A percentile compares a stretch with the other conserved stretches of the same genome.
Conservation (phyloP, 345 rosid species). For the Corchorus capsularis region DNA sequence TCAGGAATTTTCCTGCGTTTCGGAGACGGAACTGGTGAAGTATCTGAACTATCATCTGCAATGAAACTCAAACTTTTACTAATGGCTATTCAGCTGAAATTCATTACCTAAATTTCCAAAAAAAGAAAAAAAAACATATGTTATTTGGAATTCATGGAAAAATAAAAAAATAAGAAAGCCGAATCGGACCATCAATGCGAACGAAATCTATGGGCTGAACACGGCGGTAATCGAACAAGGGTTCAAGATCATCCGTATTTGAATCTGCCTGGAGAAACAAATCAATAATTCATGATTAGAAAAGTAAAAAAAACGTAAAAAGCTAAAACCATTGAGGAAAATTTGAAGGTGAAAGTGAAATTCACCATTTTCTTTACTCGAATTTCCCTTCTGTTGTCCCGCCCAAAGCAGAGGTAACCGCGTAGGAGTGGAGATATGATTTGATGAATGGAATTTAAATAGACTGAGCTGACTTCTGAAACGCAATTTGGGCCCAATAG, state of each 20-base stretch:
- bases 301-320: background rate
- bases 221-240: conserved; percentile 71
- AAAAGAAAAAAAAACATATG: background rate
- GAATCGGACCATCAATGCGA: conserved; percentile 45
- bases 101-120: background rate
- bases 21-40: conserved; percentile 8
- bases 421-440: background rate
- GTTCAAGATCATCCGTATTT: conserved; percentile 63
- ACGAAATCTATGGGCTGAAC: conserved; percentile 60
- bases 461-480: background rate
- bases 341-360: background rate
- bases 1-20: conserved; percentile 9
- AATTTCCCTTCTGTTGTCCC: background rate
- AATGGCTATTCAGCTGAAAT: background rate
- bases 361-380: conserved; percentile 22
- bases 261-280: conserved; percentile 47
- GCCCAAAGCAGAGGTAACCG: background rate
- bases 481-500: background rate
- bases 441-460: background rate
- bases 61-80: background rate
- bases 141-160: background rate
- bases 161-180: background rate
- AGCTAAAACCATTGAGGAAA: background rate
- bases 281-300: background rate
- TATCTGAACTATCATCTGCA: conserved; percentile 11